Evolutionary conservation across 805 yeast genomes (phyloP).

Genomic region (Jamesozyma piceae): DNA sequence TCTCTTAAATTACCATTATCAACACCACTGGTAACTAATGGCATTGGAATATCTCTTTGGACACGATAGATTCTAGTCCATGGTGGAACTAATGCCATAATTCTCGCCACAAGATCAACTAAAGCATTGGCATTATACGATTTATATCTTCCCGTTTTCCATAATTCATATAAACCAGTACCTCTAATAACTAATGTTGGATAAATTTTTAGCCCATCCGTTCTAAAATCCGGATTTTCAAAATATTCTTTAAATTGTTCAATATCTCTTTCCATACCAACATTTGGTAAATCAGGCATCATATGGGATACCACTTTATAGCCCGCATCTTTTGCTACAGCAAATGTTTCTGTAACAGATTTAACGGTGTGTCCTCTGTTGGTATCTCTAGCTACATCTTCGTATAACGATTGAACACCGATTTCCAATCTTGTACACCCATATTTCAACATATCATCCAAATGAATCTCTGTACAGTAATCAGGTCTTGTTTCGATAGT

Average conservation of each 20-base stretch:
- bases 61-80: conserved; percentile 99
- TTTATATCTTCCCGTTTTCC: conserved; percentile 93
- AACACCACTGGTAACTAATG: conserved; percentile 92
- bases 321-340: conserved; percentile 95
- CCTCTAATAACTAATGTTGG: conserved; percentile 97
- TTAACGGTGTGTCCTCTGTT: conserved; percentile 96
- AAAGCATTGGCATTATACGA: conserved; percentile 91
- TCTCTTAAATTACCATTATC: conserved; percentile 96
- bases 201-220: conserved; percentile 91
- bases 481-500: conserved; percentile 98
- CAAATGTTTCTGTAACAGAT: conserved; percentile 92
- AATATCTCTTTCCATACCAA: conserved; percentile 95
- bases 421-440: conserved; percentile 96
- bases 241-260: conserved; percentile 95
- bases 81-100: conserved; percentile 93
- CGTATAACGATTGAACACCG: conserved; percentile 95
- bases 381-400: conserved; percentile 96
- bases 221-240: conserved; percentile 92
- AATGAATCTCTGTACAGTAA: conserved; percentile 91
- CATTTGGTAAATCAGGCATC: conserved; percentile 99
- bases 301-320: conserved; percentile 95
- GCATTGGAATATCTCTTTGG: conserved; percentile 99
- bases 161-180: conserved; percentile 90
- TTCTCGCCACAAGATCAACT: conserved; percentile 90
- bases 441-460: conserved; percentile 89